Base-by-base conservation (phyloP, 768 basidiomycete species). In the Porphyrellus cyaneotinctus region DNA sequence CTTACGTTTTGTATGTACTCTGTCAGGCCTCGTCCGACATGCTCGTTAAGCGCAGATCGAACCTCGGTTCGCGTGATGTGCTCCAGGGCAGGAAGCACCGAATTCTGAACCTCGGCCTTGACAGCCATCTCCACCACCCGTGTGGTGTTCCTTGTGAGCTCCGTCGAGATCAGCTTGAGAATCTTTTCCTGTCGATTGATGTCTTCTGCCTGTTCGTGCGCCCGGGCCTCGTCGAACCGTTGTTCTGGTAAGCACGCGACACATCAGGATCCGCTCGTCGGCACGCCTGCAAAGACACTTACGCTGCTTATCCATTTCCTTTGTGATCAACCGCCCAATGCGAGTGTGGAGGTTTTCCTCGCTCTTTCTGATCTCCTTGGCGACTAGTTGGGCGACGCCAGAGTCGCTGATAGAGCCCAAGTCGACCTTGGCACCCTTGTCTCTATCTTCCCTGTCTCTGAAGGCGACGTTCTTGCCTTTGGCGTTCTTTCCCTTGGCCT, bases 291-390 rank as follows among this genome's bases (percentile, higher is more conserved):
- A 51, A 50, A 38, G 63, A 22, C 28, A 75, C 88, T 68, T 58
- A 91, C 91, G 84, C 68, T 93, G 90, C 70, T 87, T 92, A 64
- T 93, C 91, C 78, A 94, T 85, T 70, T 94, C 91, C 72, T 88
- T 89, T 33, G 79, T 79, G 58, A 94, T 84, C 47, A 91, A 72
- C 39, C 86, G 82, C n/a, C 85, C 85, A 53, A 94, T 84, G 43
- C 85, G 82, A 35, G 68, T 82, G 57, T 89, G 85, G 44, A 94
- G 68, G 59, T 72, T 90, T 63, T 90, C 88, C 68, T 94, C 91
- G 37, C 87, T 84, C 75, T 85, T 87, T 67, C 78, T 83, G 58
- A 92, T 91, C 70, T 93, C 91, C 64, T 85, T 82, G 39, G 81
- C 75, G 46, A 93, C 73, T 13, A 79, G 74, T 51, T 81, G 77